Percentiles rank a stretch among this genome's conserved stretches.
Conservation (phyloP, 2,329 filamentous ascomycete genomes). For the Calonectria fujianensis region DNA sequence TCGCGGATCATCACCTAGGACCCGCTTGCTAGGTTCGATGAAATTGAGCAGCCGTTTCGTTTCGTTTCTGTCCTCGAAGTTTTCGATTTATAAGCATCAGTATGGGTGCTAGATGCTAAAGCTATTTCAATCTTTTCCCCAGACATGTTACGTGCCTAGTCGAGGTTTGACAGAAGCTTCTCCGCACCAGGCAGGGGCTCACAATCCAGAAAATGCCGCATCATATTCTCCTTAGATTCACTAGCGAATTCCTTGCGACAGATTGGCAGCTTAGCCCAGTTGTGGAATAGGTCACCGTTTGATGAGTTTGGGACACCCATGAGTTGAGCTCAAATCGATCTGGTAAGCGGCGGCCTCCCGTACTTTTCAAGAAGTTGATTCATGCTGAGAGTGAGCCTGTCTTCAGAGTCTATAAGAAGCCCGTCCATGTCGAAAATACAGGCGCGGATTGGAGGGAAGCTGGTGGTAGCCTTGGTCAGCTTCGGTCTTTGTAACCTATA, state of each 20-base stretch:
- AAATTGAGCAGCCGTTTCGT: slow-evolving; percentile 50
- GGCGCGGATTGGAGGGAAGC: slow-evolving; percentile 69
- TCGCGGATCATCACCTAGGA: slow-evolving; percentile 80
- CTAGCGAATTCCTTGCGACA: slow-evolving; percentile 65
- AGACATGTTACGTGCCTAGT: slow-evolving; percentile 48
- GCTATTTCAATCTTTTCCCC: slow-evolving; percentile 72
- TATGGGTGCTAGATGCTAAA: slow-evolving; percentile 79
- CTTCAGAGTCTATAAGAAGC: slow-evolving; percentile 82
- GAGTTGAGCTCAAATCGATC: slow-evolving; percentile 81
- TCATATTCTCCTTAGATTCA: slow-evolving; percentile 56
- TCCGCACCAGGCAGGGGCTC: slow-evolving; percentile 78
- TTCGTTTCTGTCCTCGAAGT: slow-evolving; percentile 60
- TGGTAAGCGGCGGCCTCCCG: slow-evolving; percentile 74
- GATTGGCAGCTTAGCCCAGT: slow-evolving; percentile 81
- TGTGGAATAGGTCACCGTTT: slow-evolving; percentile 75
- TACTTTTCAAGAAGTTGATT: slow-evolving; percentile 78
- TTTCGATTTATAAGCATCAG: slow-evolving; percentile 77
- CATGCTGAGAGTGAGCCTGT: slow-evolving; percentile 79
- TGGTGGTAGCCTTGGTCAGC: neutral
- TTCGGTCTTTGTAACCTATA: neutral
- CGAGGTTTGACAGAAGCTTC: slow-evolving; percentile 70
- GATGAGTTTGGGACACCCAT: slow-evolving; percentile 76
- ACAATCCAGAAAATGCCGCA: slow-evolving; percentile 60
- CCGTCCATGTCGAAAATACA: slow-evolving; percentile 87
- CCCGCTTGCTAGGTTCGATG: slow-evolving; percentile 72